These are phyloP conservation scores for Botrytis fragariae DNA, from an alignment of 2,329 filamentous ascomycete genomes.

Conservation along the genomic window DNA sequence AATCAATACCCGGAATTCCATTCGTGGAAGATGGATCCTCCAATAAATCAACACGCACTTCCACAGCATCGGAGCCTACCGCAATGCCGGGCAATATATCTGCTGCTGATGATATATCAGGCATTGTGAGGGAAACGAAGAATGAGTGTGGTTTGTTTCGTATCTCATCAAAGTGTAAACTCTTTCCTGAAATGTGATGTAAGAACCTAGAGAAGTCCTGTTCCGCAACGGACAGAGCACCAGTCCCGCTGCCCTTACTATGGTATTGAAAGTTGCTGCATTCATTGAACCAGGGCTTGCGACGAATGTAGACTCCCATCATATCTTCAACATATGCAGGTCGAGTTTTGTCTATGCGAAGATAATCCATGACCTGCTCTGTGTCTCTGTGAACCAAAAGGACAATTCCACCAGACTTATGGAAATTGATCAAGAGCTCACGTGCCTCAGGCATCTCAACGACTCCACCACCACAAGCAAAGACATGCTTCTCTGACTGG, in stretches of 20 bases:
- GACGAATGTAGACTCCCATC: constrained; percentile 82
- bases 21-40: constrained; percentile 58
- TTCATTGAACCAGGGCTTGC: constrained; percentile 84
- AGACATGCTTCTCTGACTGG: constrained; percentile 71
- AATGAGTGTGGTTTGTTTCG: constrained; percentile 74
- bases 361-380: constrained; percentile 81
- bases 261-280: constrained; percentile 96
- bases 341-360: constrained; percentile 83
- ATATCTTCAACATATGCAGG: constrained; percentile 93
- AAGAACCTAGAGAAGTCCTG: constrained; percentile 74
- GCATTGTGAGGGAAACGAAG: constrained; percentile 87
- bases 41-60: constrained; percentile 88
- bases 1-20: constrained; percentile 65
- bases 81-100: constrained; percentile 68
- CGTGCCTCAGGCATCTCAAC: constrained; percentile 83
- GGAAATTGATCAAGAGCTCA: constrained; percentile 69
- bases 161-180: constrained; percentile 52
- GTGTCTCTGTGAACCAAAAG: constrained; percentile 86
- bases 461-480: constrained; percentile 91
- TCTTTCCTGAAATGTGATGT: constrained; percentile 63
- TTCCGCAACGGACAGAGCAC: constrained; percentile 35
- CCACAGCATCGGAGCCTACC: constrained; percentile 87
- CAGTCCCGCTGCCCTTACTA: constrained; percentile 59
- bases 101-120: constrained; percentile 63
- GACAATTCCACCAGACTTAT: constrained; percentile 75